A percentile compares a stretch with the other conserved stretches of the same genome.
Evolutionary conservation across 2,329 filamentous ascomycete species (phyloP).

Genomic region (Trichoderma polysporum): DNA sequence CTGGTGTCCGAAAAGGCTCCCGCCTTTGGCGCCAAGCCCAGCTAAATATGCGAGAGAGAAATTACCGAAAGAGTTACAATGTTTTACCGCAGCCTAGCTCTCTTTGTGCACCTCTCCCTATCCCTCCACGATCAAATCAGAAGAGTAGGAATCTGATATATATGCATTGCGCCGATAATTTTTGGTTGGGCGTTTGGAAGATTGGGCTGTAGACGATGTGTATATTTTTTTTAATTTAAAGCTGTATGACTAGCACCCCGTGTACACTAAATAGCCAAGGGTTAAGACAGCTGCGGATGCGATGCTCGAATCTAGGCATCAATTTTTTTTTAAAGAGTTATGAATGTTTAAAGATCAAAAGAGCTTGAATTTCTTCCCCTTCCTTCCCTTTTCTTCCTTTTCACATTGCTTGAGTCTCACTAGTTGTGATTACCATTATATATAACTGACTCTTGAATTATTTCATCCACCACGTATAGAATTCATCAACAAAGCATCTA

Average conservation of each 20-base stretch:
- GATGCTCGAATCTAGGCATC: constrained; percentile 8
- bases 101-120: background rate
- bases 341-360: background rate
- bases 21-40: constrained; percentile 24
- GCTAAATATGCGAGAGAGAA: background rate
- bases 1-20: constrained; percentile 80
- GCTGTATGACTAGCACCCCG: constrained; percentile 38
- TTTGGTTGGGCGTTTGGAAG: constrained; percentile 45
- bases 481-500: constrained; percentile 80
- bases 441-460: background rate
- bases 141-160: constrained; percentile 27
- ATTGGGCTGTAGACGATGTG: constrained; percentile 34
- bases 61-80: constrained; percentile 11
- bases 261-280: constrained; percentile 38
- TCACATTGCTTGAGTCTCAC: background rate
- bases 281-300: constrained; percentile 28
- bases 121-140: background rate
- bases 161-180: constrained; percentile 40
- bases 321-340: background rate
- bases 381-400: background rate
- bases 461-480: constrained; percentile 32
- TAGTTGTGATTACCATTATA: background rate
- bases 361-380: background rate
- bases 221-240: constrained; percentile 23
- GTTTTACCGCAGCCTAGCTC: background rate